Evolutionary conservation across 2,329 filamentous ascomycete species (phyloP).

Genomic region (Cladosporium sp.): DNA sequence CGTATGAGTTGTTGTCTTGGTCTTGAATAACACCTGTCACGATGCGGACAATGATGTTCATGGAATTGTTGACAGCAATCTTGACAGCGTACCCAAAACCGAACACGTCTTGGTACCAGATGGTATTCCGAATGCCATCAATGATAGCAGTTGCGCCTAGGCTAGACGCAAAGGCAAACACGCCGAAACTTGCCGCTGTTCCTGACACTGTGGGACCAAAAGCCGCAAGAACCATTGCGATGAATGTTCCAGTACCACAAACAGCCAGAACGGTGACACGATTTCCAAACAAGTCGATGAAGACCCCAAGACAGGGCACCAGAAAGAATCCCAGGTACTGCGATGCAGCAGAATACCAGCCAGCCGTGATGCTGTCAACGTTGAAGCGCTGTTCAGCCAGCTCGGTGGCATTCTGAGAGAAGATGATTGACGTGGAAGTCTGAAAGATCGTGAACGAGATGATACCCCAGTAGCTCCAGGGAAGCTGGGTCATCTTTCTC

Average conservation of each 20-base stretch:
- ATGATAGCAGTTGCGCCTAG: constrained; percentile 57
- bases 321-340: constrained; percentile 57
- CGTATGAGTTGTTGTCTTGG: constrained; percentile 51
- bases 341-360: constrained; percentile 55
- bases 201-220: constrained; percentile 48
- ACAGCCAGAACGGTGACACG: constrained; percentile 43
- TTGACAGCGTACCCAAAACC: constrained; percentile 58
- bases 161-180: constrained; percentile 53
- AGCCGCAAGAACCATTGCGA: constrained; percentile 51
- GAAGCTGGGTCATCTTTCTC: constrained; percentile 51
- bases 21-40: constrained; percentile 57
- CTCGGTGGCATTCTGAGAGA: constrained; percentile 56
- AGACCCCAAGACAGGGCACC: constrained; percentile 52
- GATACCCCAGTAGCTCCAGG: constrained; percentile 57
- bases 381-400: constrained; percentile 57
- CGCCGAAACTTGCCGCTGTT: constrained; percentile 55
- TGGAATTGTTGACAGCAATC: constrained; percentile 58
- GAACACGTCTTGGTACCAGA: constrained; percentile 58
- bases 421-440: constrained; percentile 52
- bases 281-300: constrained; percentile 54
- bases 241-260: constrained; percentile 48
- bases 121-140: constrained; percentile 55
- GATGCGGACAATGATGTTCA: constrained; percentile 57
- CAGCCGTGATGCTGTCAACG: constrained; percentile 50
- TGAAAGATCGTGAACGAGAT: constrained; percentile 54